Evolutionary conservation across 2,329 filamentous ascomycete species (phyloP).

Genomic region (Pyrenochaeta sp.): DNA sequence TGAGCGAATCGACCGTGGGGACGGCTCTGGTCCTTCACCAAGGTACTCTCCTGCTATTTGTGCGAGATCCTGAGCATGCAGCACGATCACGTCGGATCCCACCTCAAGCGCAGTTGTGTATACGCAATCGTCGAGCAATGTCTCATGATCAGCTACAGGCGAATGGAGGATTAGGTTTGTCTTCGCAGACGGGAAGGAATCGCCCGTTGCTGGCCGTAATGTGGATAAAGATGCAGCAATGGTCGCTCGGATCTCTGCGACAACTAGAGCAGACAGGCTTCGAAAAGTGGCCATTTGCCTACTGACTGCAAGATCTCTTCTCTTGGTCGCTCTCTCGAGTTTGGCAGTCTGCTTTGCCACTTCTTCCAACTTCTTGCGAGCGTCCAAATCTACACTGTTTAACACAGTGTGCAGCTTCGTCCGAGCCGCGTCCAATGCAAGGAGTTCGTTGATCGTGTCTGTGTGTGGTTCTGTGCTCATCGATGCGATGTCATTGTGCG

Average conservation of each 20-base stretch:
- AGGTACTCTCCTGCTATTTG: conserved; percentile 74
- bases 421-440: conserved; percentile 10
- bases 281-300: conserved; percentile 17
- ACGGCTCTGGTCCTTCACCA: conserved; percentile 67
- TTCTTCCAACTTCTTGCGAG: conserved; percentile 19
- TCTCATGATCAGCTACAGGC: conserved; percentile 63
- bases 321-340: conserved; percentile 21
- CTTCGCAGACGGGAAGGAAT: conserved; percentile 59
- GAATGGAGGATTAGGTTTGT: conserved; percentile 68
- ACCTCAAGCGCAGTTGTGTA: conserved; percentile 68
- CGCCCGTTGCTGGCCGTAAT: conserved; percentile 46
- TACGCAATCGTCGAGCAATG: conserved; percentile 68
- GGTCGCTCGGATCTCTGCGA: conserved; percentile 59
- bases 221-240: conserved; percentile 59
- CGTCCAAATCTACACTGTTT: conserved; percentile 14
- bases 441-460: conserved; percentile 7
- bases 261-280: conserved; percentile 36
- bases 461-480: conserved; percentile 1
- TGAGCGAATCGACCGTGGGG: conserved; percentile 54
- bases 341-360: conserved; percentile 24
- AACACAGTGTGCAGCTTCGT: conserved; percentile 19
- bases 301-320: conserved; percentile 24
- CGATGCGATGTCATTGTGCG: conserved; percentile 5
- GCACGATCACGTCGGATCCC: conserved; percentile 70
- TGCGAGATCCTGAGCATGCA: conserved; percentile 75